Evolutionary conservation across 192 early-diverging fungal genomes (phyloP).

Genomic region (Rhizoclosmatium sp.): DNA sequence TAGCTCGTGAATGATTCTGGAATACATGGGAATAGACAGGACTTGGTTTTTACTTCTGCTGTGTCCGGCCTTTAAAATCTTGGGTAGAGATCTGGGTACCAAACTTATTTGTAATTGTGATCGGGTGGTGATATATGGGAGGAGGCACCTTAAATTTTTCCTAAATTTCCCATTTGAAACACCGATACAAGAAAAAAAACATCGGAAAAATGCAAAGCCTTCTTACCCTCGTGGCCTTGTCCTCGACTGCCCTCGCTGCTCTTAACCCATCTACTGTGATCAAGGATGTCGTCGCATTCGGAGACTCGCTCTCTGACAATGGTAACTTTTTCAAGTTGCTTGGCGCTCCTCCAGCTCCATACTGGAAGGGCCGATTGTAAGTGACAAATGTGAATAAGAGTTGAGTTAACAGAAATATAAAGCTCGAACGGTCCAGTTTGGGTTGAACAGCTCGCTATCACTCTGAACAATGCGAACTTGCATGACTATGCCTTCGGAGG

Average conservation of each 20-base stretch:
- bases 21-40: too few relatives aligned
- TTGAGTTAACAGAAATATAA: not conserved
- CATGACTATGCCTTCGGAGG: conserved; percentile 20
- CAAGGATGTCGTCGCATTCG: conserved; percentile 56
- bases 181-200: not conserved
- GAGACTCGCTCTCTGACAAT: conserved; percentile 63
- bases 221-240: not conserved
- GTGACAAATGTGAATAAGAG: not conserved
- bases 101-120: too few relatives aligned
- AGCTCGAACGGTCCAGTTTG: conserved; percentile 48
- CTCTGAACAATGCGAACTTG: not conserved
- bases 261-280: not conserved
- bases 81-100: too few relatives aligned
- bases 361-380: conserved; percentile 48
- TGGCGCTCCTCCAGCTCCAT: conserved; percentile 37
- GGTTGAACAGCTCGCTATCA: not conserved
- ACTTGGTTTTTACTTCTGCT: too few relatives aligned
- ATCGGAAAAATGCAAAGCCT: not conserved
- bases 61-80: too few relatives aligned
- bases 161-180: not conserved
- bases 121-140: too few relatives aligned
- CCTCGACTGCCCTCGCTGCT: not conserved
- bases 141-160: not conserved
- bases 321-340: conserved; percentile 46
- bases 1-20: too few relatives aligned